A percentile compares a stretch with the other conserved stretches of the same genome.
Conservation (phyloP, 2,329 filamentous ascomycete genomes). For the Paraphoma sp. region DNA sequence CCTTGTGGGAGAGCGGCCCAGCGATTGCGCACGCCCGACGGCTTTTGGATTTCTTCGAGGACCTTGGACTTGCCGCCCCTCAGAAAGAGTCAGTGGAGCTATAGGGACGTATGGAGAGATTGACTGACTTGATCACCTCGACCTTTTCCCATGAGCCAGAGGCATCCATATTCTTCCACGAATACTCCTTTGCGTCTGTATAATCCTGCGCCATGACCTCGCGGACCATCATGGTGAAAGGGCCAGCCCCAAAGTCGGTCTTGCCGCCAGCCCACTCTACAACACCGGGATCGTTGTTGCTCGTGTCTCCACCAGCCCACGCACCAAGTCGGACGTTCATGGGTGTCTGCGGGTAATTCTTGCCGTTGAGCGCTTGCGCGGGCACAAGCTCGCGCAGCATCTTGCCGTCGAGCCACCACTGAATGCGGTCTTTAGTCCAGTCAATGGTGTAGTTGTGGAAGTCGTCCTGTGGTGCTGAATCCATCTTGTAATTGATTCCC, state of each 20-base stretch:
- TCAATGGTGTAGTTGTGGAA: slow-evolving; percentile 60
- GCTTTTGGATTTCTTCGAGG: slow-evolving; percentile 42
- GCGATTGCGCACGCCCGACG: slow-evolving; percentile 43
- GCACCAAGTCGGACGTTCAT: slow-evolving; percentile 74
- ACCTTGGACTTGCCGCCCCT: slow-evolving; percentile 44
- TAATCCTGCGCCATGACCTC: slow-evolving; percentile 63
- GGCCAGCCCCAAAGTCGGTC: slow-evolving; percentile 70
- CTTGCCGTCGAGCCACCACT: slow-evolving; percentile 70
- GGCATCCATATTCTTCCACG: slow-evolving; percentile 47
- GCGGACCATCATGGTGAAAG: slow-evolving; percentile 78
- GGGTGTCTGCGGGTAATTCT: slow-evolving; percentile 74
- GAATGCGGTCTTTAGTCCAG: slow-evolving; percentile 69
- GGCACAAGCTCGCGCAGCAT: slow-evolving; percentile 68
- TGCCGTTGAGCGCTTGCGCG: slow-evolving; percentile 63
- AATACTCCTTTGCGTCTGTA: slow-evolving; percentile 67
- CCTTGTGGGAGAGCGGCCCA: slow-evolving; percentile 42
- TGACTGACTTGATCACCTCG: slow-evolving; percentile 52
- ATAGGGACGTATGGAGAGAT: background rate
- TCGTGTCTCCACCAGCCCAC: slow-evolving; percentile 66
- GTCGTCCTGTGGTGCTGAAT: slow-evolving; percentile 35
- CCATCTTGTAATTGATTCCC: slow-evolving; percentile 44
- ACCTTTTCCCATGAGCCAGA: slow-evolving; percentile 38
- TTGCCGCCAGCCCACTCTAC: slow-evolving; percentile 69
- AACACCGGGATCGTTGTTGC: slow-evolving; percentile 44
- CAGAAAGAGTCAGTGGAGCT: slow-evolving; percentile 13